Evolutionary conservation across 2,329 filamentous ascomycete genomes (phyloP).

Genomic region (Diaporthe sp.): DNA sequence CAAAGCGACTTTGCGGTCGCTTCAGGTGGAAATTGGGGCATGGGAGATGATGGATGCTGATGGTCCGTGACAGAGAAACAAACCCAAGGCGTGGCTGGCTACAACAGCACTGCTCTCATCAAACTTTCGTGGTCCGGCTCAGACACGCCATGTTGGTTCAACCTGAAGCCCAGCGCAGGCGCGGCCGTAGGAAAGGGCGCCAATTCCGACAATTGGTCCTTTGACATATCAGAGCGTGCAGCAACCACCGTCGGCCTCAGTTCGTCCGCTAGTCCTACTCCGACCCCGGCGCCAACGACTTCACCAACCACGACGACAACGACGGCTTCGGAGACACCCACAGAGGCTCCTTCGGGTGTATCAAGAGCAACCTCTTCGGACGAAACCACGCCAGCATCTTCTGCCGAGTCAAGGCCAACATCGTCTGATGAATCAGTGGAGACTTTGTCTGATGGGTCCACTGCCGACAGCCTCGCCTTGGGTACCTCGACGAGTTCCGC

Average conservation of each 20-base stretch:
- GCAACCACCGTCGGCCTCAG: constrained; percentile 5
- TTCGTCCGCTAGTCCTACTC: not conserved
- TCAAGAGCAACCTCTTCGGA: not conserved
- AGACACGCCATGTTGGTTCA: constrained; percentile 28
- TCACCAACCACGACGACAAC: not conserved
- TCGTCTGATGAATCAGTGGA: not conserved
- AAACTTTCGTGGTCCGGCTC: constrained; percentile 21
- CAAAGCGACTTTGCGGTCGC: not conserved
- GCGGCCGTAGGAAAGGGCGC: constrained; percentile 7
- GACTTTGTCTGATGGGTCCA: not conserved
- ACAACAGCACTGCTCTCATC: constrained; percentile 21
- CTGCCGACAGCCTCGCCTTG: not conserved
- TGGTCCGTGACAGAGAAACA: not conserved
- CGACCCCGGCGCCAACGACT: not conserved
- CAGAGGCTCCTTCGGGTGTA: not conserved
- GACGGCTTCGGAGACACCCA: not conserved
- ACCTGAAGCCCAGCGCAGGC: constrained; percentile 17
- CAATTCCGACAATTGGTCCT: constrained; percentile 20
- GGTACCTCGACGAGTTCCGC: not conserved
- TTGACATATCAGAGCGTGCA: constrained; percentile 18
- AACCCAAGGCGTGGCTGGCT: constrained; percentile 6
- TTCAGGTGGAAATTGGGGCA: not conserved
- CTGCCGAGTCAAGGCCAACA: not conserved
- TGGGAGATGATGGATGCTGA: not conserved
- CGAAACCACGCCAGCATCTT: not conserved